A percentile compares a stretch with the other conserved stretches of the same genome.
Evolutionary conservation across 1,284 basidiomycete genomes (phyloP).

Genomic region (Pyrrhoderma lamaoense): DNA sequence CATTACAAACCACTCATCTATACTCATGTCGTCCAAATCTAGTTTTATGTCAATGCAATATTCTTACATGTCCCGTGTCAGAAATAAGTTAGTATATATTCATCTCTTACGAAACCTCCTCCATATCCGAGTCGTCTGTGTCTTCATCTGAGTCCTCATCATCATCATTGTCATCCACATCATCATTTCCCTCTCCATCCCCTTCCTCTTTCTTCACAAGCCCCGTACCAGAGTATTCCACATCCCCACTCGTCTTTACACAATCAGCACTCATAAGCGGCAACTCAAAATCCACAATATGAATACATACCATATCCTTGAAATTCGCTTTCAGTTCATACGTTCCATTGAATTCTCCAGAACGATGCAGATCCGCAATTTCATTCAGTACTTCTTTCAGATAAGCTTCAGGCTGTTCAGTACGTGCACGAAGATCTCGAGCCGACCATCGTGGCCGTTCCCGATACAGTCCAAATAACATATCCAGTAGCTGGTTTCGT

Average conservation of each 20-base stretch:
- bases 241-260: neutral
- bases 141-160: conserved; percentile 35
- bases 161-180: conserved; percentile 33
- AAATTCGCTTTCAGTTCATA: conserved; percentile 67
- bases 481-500: conserved; percentile 81
- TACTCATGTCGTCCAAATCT: no score
- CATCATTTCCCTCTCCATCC: conserved; percentile 28
- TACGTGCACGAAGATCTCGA: conserved; percentile 69
- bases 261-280: no score
- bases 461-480: conserved; percentile 76
- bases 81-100: neutral
- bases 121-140: conserved; percentile 41
- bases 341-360: conserved; percentile 65
- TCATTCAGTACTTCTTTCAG: conserved; percentile 82
- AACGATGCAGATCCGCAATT: conserved; percentile 75
- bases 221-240: conserved; percentile 26
- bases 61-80: no score
- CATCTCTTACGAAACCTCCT: conserved; percentile 1
- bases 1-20: no score
- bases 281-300: no score
- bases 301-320: conserved; percentile 32
- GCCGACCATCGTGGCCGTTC: conserved; percentile 81
- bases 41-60: no score
- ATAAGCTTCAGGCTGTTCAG: conserved; percentile 88
- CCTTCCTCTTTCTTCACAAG: no score